These are phyloP conservation scores for Globisporangium iwayamae DNA, from an alignment of 352 stramenopile species.

Conservation along the genomic window DNA sequence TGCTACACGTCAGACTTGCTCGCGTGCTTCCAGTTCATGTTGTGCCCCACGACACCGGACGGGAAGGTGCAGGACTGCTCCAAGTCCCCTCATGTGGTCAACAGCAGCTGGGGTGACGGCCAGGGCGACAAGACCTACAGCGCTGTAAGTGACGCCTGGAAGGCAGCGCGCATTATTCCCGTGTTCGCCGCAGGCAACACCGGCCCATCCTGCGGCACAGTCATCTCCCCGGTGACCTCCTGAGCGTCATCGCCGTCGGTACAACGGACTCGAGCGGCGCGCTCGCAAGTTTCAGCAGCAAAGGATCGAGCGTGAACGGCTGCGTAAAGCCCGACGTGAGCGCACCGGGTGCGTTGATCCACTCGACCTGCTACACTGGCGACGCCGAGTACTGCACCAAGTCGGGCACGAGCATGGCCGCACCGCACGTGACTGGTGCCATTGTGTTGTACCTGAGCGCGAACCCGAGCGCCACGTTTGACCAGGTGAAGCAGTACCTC, in stretches of 20 bases:
- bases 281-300: constrained; percentile 49
- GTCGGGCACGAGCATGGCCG: constrained; percentile 63
- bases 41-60: constrained; percentile 48
- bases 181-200: constrained; percentile 56
- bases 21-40: constrained; percentile 29
- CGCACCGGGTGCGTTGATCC: constrained; percentile 42
- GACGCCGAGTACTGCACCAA: constrained; percentile 51
- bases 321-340: constrained; percentile 51
- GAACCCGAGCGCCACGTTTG: constrained; percentile 12
- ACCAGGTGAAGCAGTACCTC: constrained; percentile 10
- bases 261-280: constrained; percentile 43
- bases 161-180: constrained; percentile 49
- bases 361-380: constrained; percentile 44
- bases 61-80: constrained; percentile 37
- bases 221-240: constrained; percentile 51
- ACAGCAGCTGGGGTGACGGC: constrained; percentile 68
- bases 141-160: constrained; percentile 40
- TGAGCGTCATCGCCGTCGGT: constrained; percentile 59
- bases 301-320: constrained; percentile 40
- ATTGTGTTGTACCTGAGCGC: constrained; percentile 44
- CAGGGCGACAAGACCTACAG: constrained; percentile 43
- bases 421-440: constrained; percentile 53
- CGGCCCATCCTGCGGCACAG: constrained; percentile 42
- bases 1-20: constrained; percentile 17
- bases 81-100: constrained; percentile 51